Evolutionary conservation across 345 rosid species (phyloP), one percentile per base, ranked within the genome.

Genomic region (Gynandropsis gynandra): DNA sequence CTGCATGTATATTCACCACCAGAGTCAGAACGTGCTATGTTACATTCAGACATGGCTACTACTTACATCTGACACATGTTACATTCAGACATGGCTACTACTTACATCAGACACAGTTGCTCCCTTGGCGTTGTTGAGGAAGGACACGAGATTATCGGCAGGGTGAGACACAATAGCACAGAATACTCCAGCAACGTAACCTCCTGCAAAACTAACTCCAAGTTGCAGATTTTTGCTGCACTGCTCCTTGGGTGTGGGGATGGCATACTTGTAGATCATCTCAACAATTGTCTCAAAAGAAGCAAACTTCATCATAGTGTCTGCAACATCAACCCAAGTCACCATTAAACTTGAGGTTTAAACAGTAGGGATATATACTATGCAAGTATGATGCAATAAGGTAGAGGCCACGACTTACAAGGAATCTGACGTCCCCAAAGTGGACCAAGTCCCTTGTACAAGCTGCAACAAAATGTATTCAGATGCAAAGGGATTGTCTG

Each of bases 341-440:
- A 59, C 8, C 17, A 40, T 52, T 39, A 44, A 65, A 0, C 21
- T 7, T 11, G 40, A 50, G 43, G 24, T 14, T 14, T 16, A 21
- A 10, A 10, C 0, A 16, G 42, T 16, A 1, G 7, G 8, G 15
- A 42, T n/a, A 16, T 9, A 24, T 2, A 37, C 10, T 3, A 33
- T 56, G 47, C 58, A n/a, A n/a, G n/a, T 55, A 47, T 10, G n/a
- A 49, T 32, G 16, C 49, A 21, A 12, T 32, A 33, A 45, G 1
- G 42, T 5, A 42, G 10, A 47, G 18, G 24, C 6, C 29, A 57
- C 21, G 50, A 74, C 95, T 81, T 74, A 88, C 99, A 93, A 54
- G 99, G 99, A 70, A 88, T 88, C 66, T 93, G 99, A 59, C 99
- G 97, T 41, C 97, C 99, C 97, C 95, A 93, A 5, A 93, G 92